Percentiles rank a stretch among this genome's conserved stretches.
Conservation (phyloP, 1,284 basidiomycete species). For the Schizophyllum amplum region DNA sequence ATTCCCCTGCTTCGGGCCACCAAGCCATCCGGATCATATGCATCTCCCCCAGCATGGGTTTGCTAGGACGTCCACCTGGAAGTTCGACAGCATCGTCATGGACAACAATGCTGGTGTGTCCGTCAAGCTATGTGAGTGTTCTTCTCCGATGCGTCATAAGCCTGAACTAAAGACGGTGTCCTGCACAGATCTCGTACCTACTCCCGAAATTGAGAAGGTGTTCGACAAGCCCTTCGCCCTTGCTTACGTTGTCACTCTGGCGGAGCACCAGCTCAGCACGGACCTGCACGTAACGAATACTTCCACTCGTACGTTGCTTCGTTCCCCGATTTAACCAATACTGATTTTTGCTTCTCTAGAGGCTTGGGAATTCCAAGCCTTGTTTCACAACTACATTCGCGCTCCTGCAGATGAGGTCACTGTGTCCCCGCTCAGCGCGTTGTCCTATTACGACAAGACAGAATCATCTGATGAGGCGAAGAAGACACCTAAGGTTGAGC, state of each 20-base stretch:
- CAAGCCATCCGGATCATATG: slow-evolving; percentile 63
- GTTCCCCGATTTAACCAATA: neutral
- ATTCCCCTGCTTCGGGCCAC: slow-evolving; percentile 82
- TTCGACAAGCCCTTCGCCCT: slow-evolving; percentile 65
- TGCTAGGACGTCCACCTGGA: slow-evolving; percentile 69
- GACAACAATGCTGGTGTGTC: slow-evolving; percentile 69
- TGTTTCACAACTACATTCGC: slow-evolving; percentile 83
- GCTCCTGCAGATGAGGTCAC: slow-evolving; percentile 52
- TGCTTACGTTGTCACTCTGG: slow-evolving; percentile 71
- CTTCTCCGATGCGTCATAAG: neutral
- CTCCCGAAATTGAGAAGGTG: slow-evolving; percentile 42
- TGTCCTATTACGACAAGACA: slow-evolving; percentile 74
- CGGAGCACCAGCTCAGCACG: slow-evolving; percentile 66
- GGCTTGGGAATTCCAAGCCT: slow-evolving; percentile 70
- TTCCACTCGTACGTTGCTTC: slow-evolving; percentile 26
- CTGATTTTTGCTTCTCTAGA: slow-evolving; percentile 24
- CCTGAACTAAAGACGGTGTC: neutral
- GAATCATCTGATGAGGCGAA: slow-evolving; percentile 45
- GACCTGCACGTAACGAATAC: slow-evolving; percentile 75
- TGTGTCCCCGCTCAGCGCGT: slow-evolving; percentile 51
- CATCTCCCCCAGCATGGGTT: slow-evolving; percentile 80
- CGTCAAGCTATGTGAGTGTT: slow-evolving; percentile 59
- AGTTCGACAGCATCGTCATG: slow-evolving; percentile 52
- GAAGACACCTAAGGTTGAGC: slow-evolving; percentile 49
- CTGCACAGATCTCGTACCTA: slow-evolving; percentile 51